A percentile compares a stretch with the other conserved stretches of the same genome.
Evolutionary conservation across 495 filamentous ascomycete genomes (phyloP).

Genomic region (Podospora pseudocomata): DNA sequence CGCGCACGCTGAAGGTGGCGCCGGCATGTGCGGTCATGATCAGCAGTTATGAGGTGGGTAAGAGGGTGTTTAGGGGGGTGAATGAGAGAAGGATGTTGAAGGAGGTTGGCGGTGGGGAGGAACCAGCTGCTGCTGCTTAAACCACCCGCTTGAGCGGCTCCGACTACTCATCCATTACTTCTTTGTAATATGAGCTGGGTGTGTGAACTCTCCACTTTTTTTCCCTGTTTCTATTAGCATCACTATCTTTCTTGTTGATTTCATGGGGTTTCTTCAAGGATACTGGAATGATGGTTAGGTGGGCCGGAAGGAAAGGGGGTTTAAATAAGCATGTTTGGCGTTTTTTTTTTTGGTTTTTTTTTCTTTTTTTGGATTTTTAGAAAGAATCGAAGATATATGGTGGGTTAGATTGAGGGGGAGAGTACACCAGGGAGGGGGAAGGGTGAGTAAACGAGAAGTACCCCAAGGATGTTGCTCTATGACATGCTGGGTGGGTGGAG

Average conservation of each 20-base stretch:
- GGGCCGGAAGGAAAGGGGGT: too few species aligned
- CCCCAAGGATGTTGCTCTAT: background rate
- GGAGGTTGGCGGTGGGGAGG: background rate
- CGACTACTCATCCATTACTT: too few species aligned
- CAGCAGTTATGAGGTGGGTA: conserved; percentile 92
- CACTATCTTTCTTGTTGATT: background rate
- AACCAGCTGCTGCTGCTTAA: background rate
- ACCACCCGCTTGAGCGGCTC: too few species aligned
- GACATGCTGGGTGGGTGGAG: background rate
- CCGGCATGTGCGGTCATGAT: conserved; percentile 99
- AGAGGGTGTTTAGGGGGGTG: conserved; percentile 74
- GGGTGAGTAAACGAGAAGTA: background rate
- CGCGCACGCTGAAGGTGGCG: conserved; percentile 88
- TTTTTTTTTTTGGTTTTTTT: background rate
- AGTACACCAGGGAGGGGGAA: background rate
- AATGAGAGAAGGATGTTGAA: conserved; percentile 54
- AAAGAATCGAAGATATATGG: too few species aligned
- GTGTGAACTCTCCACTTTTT: background rate
- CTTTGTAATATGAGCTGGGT: too few species aligned
- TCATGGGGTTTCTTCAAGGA: background rate
- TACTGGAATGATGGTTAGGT: background rate
- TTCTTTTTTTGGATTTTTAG: too few species aligned
- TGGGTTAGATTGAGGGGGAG: background rate
- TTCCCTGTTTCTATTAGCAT: background rate
- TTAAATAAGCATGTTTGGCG: background rate